phyloP scores from a whole-genome alignment of 2,329 filamentous ascomycete species.

The Microdochium paspali region DNA sequence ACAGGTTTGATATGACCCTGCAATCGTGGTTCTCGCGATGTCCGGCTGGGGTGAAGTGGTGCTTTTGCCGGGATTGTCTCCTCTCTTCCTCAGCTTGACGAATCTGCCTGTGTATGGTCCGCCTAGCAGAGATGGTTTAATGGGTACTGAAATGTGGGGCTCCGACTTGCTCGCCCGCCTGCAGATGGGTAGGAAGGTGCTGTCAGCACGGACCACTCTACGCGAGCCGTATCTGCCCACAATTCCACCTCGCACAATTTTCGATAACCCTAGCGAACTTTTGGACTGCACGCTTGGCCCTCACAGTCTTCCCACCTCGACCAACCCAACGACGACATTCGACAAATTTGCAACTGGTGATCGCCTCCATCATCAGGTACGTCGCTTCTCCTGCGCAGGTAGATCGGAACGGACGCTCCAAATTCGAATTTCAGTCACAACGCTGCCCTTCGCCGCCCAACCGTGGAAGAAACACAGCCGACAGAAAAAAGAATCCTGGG shows the following conservation, averaged over 20 bases:
- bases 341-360: slow-evolving; percentile 1
- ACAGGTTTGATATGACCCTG: too few species aligned
- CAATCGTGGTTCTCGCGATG: too few species aligned
- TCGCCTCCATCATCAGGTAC: neutral
- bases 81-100: too few species aligned
- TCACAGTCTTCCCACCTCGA: neutral
- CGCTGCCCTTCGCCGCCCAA: neutral
- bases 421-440: neutral
- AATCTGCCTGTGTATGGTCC: too few species aligned
- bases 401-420: neutral
- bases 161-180: too few species aligned
- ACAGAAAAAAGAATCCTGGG: neutral
- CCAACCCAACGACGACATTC: neutral
- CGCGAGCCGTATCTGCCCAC: neutral
- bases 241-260: neutral
- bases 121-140: too few species aligned
- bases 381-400: neutral
- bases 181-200: too few species aligned
- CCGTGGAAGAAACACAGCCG: too few species aligned
- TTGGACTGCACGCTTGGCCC: neutral
- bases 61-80: too few species aligned
- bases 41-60: too few species aligned
- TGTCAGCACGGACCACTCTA: neutral
- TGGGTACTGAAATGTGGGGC: too few species aligned
- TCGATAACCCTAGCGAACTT: neutral